Evolutionary conservation across 2,329 filamentous ascomycete species (phyloP).

Genomic region (Fusarium gaditjirri): DNA sequence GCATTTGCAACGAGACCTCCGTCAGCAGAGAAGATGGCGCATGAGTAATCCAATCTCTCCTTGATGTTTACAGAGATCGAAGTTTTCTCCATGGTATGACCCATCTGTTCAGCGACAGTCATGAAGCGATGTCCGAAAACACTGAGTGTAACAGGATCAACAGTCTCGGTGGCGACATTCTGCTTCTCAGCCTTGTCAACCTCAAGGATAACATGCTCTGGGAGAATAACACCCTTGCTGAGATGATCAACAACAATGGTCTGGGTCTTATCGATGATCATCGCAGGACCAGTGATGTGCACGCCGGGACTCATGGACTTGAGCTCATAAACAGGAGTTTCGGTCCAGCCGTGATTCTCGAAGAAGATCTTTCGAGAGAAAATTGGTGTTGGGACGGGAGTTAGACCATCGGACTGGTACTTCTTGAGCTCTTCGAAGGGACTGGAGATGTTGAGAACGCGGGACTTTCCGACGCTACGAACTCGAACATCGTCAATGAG

Average conservation of each 20-base stretch:
- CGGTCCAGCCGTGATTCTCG: constrained; percentile 42
- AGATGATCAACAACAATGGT: constrained; percentile 74
- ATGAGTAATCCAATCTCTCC: constrained; percentile 82
- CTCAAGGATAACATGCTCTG: constrained; percentile 51
- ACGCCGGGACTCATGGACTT: constrained; percentile 31
- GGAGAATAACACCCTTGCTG: constrained; percentile 48
- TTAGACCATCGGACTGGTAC: constrained; percentile 1
- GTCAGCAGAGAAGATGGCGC: constrained; percentile 79
- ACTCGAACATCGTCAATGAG: constrained; percentile 57
- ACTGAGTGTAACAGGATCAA: constrained; percentile 78
- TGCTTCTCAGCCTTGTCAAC: constrained; percentile 36
- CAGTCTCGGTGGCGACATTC: constrained; percentile 50
- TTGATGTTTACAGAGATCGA: constrained; percentile 82
- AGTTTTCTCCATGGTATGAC: constrained; percentile 78
- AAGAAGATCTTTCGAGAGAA: constrained; percentile 42
- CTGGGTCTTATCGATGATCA: constrained; percentile 77
- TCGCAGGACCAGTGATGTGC: constrained; percentile 66
- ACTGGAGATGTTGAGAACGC: constrained; percentile 38
- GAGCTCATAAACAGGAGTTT: constrained; percentile 43
- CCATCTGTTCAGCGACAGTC: constrained; percentile 86
- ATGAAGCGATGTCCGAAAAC: constrained; percentile 85
- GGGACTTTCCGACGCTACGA: constrained; percentile 49
- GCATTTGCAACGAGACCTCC: constrained; percentile 37
- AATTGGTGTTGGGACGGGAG: constrained; percentile 24
- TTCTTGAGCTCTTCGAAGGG: constrained; percentile 42